Evolutionary conservation across 176 grass and related monocot species (phyloP).

Genomic region (Rhynchospora pubera): DNA sequence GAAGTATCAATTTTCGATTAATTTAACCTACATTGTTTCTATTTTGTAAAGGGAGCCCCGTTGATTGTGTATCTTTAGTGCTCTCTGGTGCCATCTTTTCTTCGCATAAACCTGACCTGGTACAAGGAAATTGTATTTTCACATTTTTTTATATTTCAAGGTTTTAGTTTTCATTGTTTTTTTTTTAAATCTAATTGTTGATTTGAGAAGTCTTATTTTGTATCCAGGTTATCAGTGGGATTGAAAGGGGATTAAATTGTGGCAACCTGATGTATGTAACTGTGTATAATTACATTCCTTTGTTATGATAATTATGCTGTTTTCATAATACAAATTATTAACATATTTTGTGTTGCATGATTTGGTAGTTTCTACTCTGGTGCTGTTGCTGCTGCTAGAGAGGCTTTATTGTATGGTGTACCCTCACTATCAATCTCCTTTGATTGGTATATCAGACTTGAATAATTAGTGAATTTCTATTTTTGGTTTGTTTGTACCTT

Average conservation of each 20-base stretch:
- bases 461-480: slow-evolving; percentile 6
- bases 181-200: slow-evolving; percentile 3
- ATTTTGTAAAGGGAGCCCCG: slow-evolving; percentile 32
- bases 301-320: background rate
- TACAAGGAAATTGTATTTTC: slow-evolving; percentile 16
- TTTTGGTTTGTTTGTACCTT: background rate
- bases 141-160: background rate
- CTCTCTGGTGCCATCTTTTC: slow-evolving; percentile 31
- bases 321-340: background rate
- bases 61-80: slow-evolving; percentile 32
- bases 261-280: slow-evolving; percentile 58
- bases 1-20: background rate
- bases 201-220: slow-evolving; percentile 14
- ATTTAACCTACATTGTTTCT: background rate
- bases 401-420: slow-evolving; percentile 55
- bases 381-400: slow-evolving; percentile 58
- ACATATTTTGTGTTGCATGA: slow-evolving; percentile 13
- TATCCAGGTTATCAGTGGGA: slow-evolving; percentile 66
- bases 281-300: slow-evolving; percentile 15
- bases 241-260: slow-evolving; percentile 56
- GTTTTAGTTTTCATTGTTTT: slow-evolving; percentile 21
- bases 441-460: slow-evolving; percentile 49
- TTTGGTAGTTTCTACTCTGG: slow-evolving; percentile 50
- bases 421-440: slow-evolving; percentile 69
- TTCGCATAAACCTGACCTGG: slow-evolving; percentile 52